A percentile compares a stretch with the other conserved stretches of the same genome.
Conservation (phyloP, 768 basidiomycete species). For the Lactarius hengduanensis region DNA sequence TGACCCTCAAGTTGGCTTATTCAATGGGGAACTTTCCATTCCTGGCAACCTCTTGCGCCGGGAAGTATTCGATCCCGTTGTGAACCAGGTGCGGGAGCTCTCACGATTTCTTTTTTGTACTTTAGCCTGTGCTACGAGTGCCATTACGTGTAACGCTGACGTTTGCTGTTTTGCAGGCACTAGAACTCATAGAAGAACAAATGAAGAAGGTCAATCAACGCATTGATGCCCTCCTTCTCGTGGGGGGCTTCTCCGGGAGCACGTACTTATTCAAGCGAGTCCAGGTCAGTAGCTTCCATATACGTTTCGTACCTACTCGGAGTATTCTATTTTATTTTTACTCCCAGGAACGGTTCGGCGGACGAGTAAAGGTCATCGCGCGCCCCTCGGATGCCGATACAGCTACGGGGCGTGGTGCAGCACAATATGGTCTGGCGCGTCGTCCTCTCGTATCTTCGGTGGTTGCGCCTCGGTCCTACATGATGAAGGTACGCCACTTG, state of each 20-base stretch:
- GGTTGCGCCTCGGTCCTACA: constrained; percentile 78
- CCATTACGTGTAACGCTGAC: constrained; percentile 13
- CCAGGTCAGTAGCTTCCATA: constrained; percentile 48
- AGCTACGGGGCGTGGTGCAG: constrained; percentile 85
- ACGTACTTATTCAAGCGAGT: constrained; percentile 81
- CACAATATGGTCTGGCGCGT: constrained; percentile 79
- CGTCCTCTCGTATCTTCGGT: constrained; percentile 76
- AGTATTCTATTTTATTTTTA: constrained; percentile 11
- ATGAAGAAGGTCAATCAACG: constrained; percentile 61
- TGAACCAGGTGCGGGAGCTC: constrained; percentile 57
- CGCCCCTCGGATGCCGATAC: constrained; percentile 87
- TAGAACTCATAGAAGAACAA: constrained; percentile 78
- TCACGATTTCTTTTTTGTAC: not conserved
- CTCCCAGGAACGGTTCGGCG: constrained; percentile 60
- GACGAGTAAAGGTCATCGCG: constrained; percentile 69
- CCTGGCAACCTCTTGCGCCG: constrained; percentile 75
- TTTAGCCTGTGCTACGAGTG: constrained; percentile 1
- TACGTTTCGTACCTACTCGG: constrained; percentile 17
- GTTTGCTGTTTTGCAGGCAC: constrained; percentile 47
- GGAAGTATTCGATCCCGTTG: constrained; percentile 87
- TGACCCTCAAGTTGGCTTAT: constrained; percentile 73
- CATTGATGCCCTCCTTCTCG: constrained; percentile 82
- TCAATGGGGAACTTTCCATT: constrained; percentile 82
- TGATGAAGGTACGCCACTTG: constrained; percentile 65
- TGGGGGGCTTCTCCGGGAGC: constrained; percentile 87